Conservation (phyloP, 1,139 yeast genomes). For the Yarrowia galli region DNA sequence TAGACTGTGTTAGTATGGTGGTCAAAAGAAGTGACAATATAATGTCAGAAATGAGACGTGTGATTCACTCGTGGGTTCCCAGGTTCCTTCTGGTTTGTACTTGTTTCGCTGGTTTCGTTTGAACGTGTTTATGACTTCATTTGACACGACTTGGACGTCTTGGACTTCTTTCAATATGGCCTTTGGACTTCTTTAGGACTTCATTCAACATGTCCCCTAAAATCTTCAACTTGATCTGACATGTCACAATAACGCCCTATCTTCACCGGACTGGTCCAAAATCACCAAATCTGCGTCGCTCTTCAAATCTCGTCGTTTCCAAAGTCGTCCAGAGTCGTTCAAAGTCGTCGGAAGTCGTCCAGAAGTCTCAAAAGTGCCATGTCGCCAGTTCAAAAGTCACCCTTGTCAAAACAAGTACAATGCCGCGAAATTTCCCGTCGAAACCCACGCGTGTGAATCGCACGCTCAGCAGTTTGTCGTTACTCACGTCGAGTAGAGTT, state of each 20-base stretch:
- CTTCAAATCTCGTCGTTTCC: neutral
- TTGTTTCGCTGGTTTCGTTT: too few relatives aligned
- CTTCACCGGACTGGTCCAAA: neutral
- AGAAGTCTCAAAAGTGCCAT: neutral
- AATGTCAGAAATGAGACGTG: too few relatives aligned
- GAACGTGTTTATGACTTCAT: too few relatives aligned
- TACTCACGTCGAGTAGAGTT: conserved; percentile 38
- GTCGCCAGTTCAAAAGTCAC: neutral
- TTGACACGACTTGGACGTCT: too few relatives aligned
- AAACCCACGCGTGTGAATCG: neutral
- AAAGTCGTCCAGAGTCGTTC: neutral
- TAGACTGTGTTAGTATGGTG: conserved; percentile 63
- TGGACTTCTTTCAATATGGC: too few relatives aligned
- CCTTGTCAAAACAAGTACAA: neutral
- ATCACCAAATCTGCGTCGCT: neutral
- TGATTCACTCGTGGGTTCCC: too few relatives aligned
- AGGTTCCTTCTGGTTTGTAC: too few relatives aligned
- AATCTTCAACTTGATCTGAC: too few relatives aligned
- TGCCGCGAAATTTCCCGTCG: neutral
- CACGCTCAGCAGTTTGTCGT: conserved; percentile 14
- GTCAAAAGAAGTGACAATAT: too few relatives aligned
- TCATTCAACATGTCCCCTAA: too few relatives aligned
- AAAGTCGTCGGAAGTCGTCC: neutral
- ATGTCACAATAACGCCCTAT: too few relatives aligned
- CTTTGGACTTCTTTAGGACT: too few relatives aligned